These are phyloP conservation scores for Trichoderma sp. DNA, from an alignment of 2,329 filamentous ascomycete species.

Conservation along the genomic window DNA sequence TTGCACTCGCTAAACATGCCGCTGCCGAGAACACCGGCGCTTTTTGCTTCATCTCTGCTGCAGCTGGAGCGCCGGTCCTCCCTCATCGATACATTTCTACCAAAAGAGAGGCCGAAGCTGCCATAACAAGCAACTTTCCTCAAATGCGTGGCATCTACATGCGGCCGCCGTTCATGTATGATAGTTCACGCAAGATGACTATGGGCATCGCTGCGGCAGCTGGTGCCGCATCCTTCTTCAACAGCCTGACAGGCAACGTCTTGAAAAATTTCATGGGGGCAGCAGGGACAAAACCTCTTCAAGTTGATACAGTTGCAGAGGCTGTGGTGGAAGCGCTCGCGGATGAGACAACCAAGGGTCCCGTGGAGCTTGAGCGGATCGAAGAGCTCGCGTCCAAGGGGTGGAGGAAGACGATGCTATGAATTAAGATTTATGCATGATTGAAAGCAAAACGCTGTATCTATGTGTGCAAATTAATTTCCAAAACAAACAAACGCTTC, in stretches of 20 bases:
- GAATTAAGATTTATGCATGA: constrained; percentile 32
- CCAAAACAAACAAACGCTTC: not conserved
- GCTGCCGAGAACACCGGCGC: constrained; percentile 62
- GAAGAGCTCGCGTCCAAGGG: constrained; percentile 77
- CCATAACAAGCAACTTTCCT: constrained; percentile 72
- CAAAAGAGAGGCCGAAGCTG: constrained; percentile 85
- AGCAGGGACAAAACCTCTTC: constrained; percentile 81
- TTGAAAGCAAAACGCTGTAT: not conserved
- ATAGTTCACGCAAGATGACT: constrained; percentile 77
- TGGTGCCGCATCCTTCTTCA: constrained; percentile 73
- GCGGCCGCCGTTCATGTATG: constrained; percentile 86
- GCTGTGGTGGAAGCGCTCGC: constrained; percentile 85
- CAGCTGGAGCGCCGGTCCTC: constrained; percentile 80
- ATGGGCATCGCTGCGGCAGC: constrained; percentile 80
- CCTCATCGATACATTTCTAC: constrained; percentile 85
- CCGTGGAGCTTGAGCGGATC: constrained; percentile 76
- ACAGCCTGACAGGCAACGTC: constrained; percentile 73
- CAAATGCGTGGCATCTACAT: constrained; percentile 78
- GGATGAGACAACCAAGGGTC: constrained; percentile 71
- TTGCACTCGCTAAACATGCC: constrained; percentile 79
- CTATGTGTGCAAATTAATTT: constrained; percentile 32
- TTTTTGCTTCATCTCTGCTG: constrained; percentile 89
- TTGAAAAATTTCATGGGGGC: constrained; percentile 78
- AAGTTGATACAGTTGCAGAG: constrained; percentile 83
- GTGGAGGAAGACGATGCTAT: constrained; percentile 92